Base-by-base conservation (phyloP, 2,329 filamentous ascomycete genomes). In the Penicillium sp. region DNA sequence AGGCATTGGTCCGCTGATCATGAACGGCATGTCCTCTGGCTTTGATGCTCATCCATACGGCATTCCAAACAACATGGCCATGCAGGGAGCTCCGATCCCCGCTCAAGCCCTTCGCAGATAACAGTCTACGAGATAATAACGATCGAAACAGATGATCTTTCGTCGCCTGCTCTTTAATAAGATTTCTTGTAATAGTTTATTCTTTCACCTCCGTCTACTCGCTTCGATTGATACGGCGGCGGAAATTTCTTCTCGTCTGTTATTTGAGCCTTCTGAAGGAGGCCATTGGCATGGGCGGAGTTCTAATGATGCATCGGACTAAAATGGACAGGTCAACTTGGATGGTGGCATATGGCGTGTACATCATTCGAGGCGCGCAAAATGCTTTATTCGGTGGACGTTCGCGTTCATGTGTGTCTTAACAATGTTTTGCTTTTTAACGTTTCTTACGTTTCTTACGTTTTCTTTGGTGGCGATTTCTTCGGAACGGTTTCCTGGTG, bases 1-100 rank as follows among this genome's bases (percentile, higher is more conserved):
- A 72, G 88, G 89, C 3, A 77, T 94, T 18, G 69, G 67, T 26
- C 69, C 71, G 18, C 65, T 75, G 33, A 69, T 73, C 64, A 74
- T 75, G 71, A 74, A 72, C 43, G 69, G 70, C 53, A 68, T 74
- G 66, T 61, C 66, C 18, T 62, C 72, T 50, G 74, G 74, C 47
- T 72, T 66, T 50, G 74, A 77, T 20, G 67, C 69, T 20, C 73
- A 77, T 57, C 74, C 72, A 3, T 76, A 77, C 62, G 71, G 68
- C 53, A 74, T 77, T 64, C 64, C 70, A 21, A 68, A 66, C 55
- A 68, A 66, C 40, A 77, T 77, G 73, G 70, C 65, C 20, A 75
- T 77, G 72, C 74, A 71, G 52, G 69, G 68, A 55, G 63, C 61
- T 21, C 67, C 65, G 5, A 73, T 74, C 24, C 66, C 69, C 35